Conservation (phyloP, 2,329 filamentous ascomycete species). For the Claviceps cyperi region DNA sequence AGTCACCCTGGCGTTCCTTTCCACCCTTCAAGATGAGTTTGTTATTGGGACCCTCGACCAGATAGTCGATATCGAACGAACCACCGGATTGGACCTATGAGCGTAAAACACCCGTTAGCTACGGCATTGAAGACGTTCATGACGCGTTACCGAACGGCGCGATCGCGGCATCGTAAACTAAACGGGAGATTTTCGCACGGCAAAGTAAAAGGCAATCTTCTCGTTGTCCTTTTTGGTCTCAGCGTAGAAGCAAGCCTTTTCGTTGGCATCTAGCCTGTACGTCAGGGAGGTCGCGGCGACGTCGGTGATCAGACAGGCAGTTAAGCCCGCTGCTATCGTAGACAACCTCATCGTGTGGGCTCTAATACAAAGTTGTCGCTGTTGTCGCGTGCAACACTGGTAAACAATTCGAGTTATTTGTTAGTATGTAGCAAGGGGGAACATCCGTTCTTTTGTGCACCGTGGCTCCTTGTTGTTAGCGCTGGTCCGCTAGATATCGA, state of each 20-base stretch:
- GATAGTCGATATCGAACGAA: conserved; percentile 92
- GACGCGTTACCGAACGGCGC: background rate
- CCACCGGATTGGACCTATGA: conserved; percentile 88
- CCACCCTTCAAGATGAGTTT: conserved; percentile 71
- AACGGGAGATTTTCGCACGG: conserved; percentile 24
- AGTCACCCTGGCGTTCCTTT: conserved; percentile 92
- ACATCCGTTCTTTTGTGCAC: conserved; percentile 1
- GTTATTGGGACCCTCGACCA: conserved; percentile 66
- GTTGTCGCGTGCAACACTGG: conserved; percentile 15
- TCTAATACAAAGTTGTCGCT: conserved; percentile 6
- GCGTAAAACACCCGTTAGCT: background rate
- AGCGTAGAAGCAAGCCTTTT: conserved; percentile 92
- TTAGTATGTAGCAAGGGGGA: background rate
- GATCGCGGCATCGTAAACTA: background rate
- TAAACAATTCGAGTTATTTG: conserved; percentile 2
- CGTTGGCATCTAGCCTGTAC: conserved; percentile 79
- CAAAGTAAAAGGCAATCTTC: conserved; percentile 98
- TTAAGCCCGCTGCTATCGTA: conserved; percentile 47
- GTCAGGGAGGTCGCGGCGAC: conserved; percentile 83
- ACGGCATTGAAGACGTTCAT: background rate
- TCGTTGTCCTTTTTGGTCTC: conserved; percentile 61
- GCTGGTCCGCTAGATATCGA: background rate
- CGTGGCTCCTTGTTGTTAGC: conserved; percentile 4
- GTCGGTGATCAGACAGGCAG: conserved; percentile 56
- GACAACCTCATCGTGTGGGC: conserved; percentile 47